Evolutionary conservation across 106 monocot genomes (phyloP), one percentile per base, ranked within the genome.

Genomic region (Allium fistulosum): DNA sequence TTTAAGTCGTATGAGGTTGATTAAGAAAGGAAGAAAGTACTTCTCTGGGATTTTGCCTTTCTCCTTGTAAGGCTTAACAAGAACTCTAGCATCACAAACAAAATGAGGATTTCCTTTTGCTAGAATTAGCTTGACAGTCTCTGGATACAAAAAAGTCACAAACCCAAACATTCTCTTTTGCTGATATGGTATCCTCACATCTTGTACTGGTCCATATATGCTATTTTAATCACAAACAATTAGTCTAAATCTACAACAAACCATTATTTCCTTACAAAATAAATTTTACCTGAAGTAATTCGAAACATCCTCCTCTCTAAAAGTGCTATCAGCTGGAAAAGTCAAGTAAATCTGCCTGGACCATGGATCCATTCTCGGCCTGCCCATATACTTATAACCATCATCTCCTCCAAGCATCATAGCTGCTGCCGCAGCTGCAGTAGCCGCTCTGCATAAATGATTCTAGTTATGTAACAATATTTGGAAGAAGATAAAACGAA

Each of bases 261-360:
- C 16, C n/a, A 48, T 17, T 48, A 7, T 27, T 26, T 13, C 1
- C 46, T 28, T 46, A 4, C 7, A 45, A 49, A 47, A 26, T 58
- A 46, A 10, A 28, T 17, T 17, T 26, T 49, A 94, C 94, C 94
- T 94, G 90, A 94, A 94, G 61, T 94, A 94, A 67, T 87, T 94
- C 56, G 94, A 90, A 48, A 94, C 94, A 46, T 94, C 94, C 57
- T 94, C 94, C 71, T 94, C 94, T 15, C 85, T 69, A 78, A 94
- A 94, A 8, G 94, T 94, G 76, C 94, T 94, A 65, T 94, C 94
- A 0, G 94, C 94, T 2, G 94, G 94, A 59, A 94, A 94, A 46
- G 94, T 94, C 51, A 94, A 56, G 68, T 94, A 94, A 70, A 94
- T 94, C 74, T 94, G 94, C 60, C 94, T 79, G 7, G 90, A 84